Conservation (phyloP, 768 basidiomycete species). For the Cyathus striatus region DNA sequence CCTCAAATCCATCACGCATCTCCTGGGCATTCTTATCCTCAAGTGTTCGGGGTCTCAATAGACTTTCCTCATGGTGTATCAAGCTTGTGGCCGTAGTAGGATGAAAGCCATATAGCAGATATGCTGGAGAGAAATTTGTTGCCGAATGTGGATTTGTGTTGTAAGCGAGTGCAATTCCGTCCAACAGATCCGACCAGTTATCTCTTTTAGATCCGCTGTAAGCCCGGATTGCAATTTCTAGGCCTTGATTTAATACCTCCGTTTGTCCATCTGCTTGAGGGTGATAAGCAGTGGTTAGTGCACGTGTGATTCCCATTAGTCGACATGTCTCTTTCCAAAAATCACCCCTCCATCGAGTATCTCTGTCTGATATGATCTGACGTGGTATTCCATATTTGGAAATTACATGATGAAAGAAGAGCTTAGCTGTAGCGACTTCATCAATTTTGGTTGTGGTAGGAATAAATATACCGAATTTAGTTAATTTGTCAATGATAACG, state of each 20-base stretch:
- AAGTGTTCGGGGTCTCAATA: no score
- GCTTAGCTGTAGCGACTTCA: constrained; percentile 15
- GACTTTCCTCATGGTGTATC: no score
- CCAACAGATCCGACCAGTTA: constrained; percentile 19
- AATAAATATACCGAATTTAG: no score
- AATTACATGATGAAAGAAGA: constrained; percentile 24
- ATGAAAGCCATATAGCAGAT: no score
- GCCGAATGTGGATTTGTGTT: constrained; percentile 21
- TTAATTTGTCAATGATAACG: no score
- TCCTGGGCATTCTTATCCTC: constrained; percentile 1
- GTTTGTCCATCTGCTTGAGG: no score
- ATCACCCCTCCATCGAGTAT: constrained; percentile 14
- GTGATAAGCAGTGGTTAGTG: constrained; percentile 12
- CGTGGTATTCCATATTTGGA: constrained; percentile 16
- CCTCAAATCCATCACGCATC: constrained; percentile 7
- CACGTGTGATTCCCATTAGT: constrained; percentile 16
- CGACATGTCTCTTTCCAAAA: constrained; percentile 12
- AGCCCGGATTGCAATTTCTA: constrained; percentile 24
- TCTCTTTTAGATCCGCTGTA: constrained; percentile 16
- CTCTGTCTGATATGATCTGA: constrained; percentile 23
- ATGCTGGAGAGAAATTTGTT: no score
- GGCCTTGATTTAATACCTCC: constrained; percentile 22
- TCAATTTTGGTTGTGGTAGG: no score
- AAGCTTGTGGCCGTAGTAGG: constrained; percentile 18
- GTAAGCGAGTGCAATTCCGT: constrained; percentile 19